Evolutionary conservation across 495 filamentous ascomycete species (phyloP), one percentile per base, ranked within the genome.

Genomic region (Aspergillus saccharolyticus): DNA sequence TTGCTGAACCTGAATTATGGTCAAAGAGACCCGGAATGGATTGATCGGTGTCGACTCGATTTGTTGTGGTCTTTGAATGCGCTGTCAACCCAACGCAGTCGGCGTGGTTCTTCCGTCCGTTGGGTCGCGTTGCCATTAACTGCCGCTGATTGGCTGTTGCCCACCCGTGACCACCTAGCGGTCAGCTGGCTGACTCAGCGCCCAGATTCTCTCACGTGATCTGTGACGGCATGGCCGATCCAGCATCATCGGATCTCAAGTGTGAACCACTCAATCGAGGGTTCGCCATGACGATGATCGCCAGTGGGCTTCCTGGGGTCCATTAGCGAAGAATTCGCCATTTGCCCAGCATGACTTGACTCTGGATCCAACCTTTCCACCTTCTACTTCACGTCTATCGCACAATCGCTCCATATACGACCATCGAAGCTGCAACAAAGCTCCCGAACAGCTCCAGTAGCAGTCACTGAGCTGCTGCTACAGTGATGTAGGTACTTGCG

Each of bases 81-180:
- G 63, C 63, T 65, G 63, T 65, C 63, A 60, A 60, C 54, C 55
- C 55, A 60, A 52, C 57, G 39, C 45, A 52, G 48, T 51, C 54
- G 57, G 22, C 52, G 52, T 59, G 44, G 54, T 44, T 56, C 25
- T 48, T 59, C 52, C 57, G 61, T 71, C 58, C 57, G 63, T 70
- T 73, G 71, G 73, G 71, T 74, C 73, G 73, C 73, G 73, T 74
- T 59, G 44, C 39, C 47, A 28, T 57, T 6, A n/a, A 1, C 7
- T 7, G 16, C 43, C 30, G n/a, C 45, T 75, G 67, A 75, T 75
- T 75, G 73, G 73, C 39, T 49, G 33, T 12, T 30, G 39, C 19
- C 21, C 44, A 53, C 54, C 55, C 57, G 54, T 52, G 45, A 58
- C 49, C 56, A 60, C 57, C 55, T 53, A 54, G 57, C 55, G 48